Conservation (phyloP, 352 stramenopile genomes). For the Globisporangium nodosum region DNA sequence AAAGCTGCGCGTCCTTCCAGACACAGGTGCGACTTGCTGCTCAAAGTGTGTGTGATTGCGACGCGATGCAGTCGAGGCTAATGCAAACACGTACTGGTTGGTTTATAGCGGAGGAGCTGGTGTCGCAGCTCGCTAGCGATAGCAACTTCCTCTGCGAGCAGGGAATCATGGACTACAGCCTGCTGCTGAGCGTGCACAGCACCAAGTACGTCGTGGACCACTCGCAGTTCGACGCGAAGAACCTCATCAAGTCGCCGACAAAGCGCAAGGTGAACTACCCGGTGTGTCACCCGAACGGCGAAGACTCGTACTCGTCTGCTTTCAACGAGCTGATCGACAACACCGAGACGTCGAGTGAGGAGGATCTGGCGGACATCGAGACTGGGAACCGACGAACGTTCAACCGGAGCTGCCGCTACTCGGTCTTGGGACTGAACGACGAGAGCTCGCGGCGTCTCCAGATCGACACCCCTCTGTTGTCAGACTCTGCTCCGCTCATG, state of each 20-base stretch:
- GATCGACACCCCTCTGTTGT: conserved; percentile 42
- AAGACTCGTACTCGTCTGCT: conserved; percentile 36
- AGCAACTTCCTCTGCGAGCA: conserved; percentile 68
- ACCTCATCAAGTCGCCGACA: conserved; percentile 39
- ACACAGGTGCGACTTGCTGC: conserved; percentile 24
- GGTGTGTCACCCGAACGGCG: conserved; percentile 56
- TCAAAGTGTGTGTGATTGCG: background rate
- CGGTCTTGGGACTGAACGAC: conserved; percentile 47
- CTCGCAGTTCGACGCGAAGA: conserved; percentile 27
- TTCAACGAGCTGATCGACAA: conserved; percentile 24
- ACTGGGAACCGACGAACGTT: conserved; percentile 45
- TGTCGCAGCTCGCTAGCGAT: conserved; percentile 63
- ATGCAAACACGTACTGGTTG: background rate
- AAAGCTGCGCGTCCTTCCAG: conserved; percentile 66
- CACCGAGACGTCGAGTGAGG: conserved; percentile 36
- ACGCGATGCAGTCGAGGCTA: background rate
- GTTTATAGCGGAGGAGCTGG: conserved; percentile 38
- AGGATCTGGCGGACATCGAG: conserved; percentile 55
- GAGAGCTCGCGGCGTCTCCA: conserved; percentile 25
- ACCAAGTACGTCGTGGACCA: conserved; percentile 83
- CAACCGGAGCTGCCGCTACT: conserved; percentile 67
- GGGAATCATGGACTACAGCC: conserved; percentile 88
- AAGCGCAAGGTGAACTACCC: conserved; percentile 72
- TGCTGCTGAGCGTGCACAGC: conserved; percentile 82
- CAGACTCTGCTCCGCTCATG: conserved; percentile 7